Evolutionary conservation across 495 filamentous ascomycete genomes (phyloP).

Genomic region (Pseudevernia furfuracea): DNA sequence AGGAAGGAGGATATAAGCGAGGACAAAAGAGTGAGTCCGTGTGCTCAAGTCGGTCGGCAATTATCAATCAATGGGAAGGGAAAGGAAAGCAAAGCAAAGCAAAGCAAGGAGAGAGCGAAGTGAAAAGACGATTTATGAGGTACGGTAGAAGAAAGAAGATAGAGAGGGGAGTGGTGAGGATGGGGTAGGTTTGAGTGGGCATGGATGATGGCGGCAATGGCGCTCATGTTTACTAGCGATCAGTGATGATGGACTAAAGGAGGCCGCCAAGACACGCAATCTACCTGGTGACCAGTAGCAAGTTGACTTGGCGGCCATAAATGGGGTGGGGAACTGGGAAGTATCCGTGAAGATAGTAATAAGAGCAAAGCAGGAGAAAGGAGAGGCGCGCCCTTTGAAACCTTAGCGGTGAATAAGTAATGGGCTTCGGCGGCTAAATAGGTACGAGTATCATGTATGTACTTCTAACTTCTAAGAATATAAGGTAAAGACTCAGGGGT

Average conservation of each 20-base stretch:
- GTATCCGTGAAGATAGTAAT: no score
- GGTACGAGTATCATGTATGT: no score
- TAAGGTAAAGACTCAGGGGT: neutral
- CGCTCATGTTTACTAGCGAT: neutral
- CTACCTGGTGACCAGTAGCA: neutral
- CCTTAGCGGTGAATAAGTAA: neutral
- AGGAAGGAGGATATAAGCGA: neutral
- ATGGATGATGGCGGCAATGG: conserved; percentile 5
- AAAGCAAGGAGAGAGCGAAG: neutral
- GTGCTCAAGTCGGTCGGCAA: neutral
- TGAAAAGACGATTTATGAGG: neutral
- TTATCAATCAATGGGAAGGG: neutral
- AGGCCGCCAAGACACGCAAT: conserved; percentile 1
- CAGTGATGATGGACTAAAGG: neutral
- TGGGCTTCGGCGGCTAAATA: no score
- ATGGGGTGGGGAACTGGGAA: no score
- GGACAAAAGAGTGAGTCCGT: conserved; percentile 14
- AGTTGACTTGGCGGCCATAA: no score
- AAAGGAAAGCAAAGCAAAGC: neutral
- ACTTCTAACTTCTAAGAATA: no score
- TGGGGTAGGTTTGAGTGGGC: neutral
- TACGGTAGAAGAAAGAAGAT: neutral
- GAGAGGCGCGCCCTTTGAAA: neutral
- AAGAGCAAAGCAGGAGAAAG: neutral
- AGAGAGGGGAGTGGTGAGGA: neutral